Base-by-base conservation (phyloP, 2,329 filamentous ascomycete genomes). In the Colletotrichum paranaense region DNA sequence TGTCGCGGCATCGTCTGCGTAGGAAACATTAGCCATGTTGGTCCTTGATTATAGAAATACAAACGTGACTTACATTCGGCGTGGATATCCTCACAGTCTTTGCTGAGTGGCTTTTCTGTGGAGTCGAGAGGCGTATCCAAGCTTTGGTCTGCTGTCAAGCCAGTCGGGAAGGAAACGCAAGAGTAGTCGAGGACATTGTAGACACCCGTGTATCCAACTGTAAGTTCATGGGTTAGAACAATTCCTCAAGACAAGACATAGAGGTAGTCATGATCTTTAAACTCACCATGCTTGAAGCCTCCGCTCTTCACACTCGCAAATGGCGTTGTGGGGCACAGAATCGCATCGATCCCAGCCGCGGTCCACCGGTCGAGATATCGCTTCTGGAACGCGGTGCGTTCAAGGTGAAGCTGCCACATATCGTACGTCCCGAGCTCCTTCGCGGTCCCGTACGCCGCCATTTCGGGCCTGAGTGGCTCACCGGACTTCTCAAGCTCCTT, bases 311-410 rank as follows among this genome's bases (percentile, higher is more conserved):
- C 82, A 0, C 81, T 82, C 53, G 81, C 82, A 62, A 84, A 88
- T 0, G 86, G 84, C 38, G 84, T 86, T 0, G 85, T 87, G 0
- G 92, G 91, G 63, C 88, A 90, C 1, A 94, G 79, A 9, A 94
- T 86, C 1, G 90, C 90, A 77, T 94, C 92, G 8, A 92, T 86
- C 1, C 84, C 85, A 0, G 83, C 83, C 59, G 78, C 78, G 42
- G 82, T 82, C 86, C 86, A 88, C 2, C 84, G 81, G 53, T 87
- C 84, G 0, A 87, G 79, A 63, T 87, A 86, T 11, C 79, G 78
- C 74, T 86, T 86, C 79, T 87, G 86, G 74, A 82, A 87, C 0
- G 79, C 83, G 0, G 82, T 81, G 8, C 87, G 80, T 71, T 88
- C 85, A 1, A 82, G 62, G 28, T 88, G 86, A 58, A 88, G 76